Evolutionary conservation across 305 asterid genomes (phyloP), one percentile per base, ranked within the genome.

Genomic region (Andrographis paniculata): DNA sequence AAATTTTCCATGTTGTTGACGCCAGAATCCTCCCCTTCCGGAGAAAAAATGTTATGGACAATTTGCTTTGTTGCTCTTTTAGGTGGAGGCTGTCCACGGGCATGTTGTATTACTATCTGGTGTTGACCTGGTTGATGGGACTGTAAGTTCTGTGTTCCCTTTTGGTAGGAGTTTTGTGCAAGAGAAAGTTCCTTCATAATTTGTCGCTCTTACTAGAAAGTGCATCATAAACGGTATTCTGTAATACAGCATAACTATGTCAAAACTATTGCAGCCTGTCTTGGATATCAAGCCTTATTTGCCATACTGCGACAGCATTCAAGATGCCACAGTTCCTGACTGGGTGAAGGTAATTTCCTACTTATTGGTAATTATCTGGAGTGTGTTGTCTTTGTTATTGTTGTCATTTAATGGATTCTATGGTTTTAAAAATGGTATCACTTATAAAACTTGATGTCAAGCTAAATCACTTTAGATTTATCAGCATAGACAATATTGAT

Each of bases 51-150:
- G 20, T 27, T 37, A 37, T 42, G 43, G 48, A 28, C 50, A 13
- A 33, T 33, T 5, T 55, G 43, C 35, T 17, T 36, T 56, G 35
- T 53, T 21, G 35, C 30, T 51, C 28, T 39, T 55, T 44, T 65
- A 87, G 96, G 79, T 89, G 75, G 96, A 89, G 71, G 77, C 74
- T 4, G 67, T 86, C 28, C 50, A 48, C 52, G 93, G 83, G 42
- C 63, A 63, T 60, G 68, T 10, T 31, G 71, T 89, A 60, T 52
- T 74, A 61, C 75, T 89, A 48, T 89, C 96, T 54, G 98, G 95
- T 18, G 93, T 80, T 56, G 98, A 89, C 74, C 87, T 89, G 33
- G 95, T 89, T 60, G 88, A 89, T 70, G 94, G 96, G 68, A 82
- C 98, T 1, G 96, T 87, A 62, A 73, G 83, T 63, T 43, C 33